phyloP scores from a whole-genome alignment of 139 green algal genomes.

The Microglena sp. region DNA sequence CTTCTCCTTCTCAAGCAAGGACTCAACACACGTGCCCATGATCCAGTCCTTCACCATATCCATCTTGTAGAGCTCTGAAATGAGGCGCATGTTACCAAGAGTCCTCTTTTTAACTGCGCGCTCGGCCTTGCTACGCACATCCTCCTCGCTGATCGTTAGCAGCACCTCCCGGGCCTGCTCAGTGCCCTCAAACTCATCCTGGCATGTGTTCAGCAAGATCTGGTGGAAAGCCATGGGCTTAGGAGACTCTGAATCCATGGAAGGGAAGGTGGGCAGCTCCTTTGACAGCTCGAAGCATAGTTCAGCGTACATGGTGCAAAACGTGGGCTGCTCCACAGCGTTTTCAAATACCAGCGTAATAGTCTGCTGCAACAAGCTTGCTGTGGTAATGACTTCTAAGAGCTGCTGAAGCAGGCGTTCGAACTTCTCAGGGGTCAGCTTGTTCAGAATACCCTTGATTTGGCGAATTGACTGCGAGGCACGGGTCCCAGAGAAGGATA shows the following conservation, averaged over 20 bases:
- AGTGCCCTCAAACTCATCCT: slow-evolving; percentile 93
- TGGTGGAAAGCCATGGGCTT: slow-evolving; percentile 76
- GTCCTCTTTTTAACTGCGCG: slow-evolving; percentile 71
- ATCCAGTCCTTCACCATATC: slow-evolving; percentile 70
- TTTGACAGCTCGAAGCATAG: slow-evolving; percentile 44
- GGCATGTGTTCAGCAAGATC: slow-evolving; percentile 97
- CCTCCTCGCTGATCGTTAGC: slow-evolving; percentile 15
- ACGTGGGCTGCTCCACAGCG: slow-evolving; percentile 92
- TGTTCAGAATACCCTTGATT: slow-evolving; percentile 98
- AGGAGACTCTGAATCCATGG: no score
- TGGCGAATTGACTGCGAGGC: slow-evolving; percentile 79
- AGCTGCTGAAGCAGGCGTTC: slow-evolving; percentile 81
- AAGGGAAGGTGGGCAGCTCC: slow-evolving; percentile 59
- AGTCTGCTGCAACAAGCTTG: slow-evolving; percentile 49
- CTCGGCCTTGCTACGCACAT: slow-evolving; percentile 50
- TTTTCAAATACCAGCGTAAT: slow-evolving; percentile 97
- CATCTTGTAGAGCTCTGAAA: slow-evolving; percentile 91
- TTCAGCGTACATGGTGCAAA: slow-evolving; percentile 82
- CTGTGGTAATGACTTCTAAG: slow-evolving; percentile 61
- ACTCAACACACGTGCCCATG: slow-evolving; percentile 79
- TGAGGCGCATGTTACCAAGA: slow-evolving; percentile 93
- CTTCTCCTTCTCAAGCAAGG: slow-evolving; percentile 55
- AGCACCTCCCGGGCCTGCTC: slow-evolving; percentile 50
- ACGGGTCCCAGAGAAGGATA: background rate
- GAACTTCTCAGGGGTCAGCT: slow-evolving; percentile 99